Base-by-base conservation (phyloP, 1,284 basidiomycete genomes). In the Blastosporella zonata region DNA sequence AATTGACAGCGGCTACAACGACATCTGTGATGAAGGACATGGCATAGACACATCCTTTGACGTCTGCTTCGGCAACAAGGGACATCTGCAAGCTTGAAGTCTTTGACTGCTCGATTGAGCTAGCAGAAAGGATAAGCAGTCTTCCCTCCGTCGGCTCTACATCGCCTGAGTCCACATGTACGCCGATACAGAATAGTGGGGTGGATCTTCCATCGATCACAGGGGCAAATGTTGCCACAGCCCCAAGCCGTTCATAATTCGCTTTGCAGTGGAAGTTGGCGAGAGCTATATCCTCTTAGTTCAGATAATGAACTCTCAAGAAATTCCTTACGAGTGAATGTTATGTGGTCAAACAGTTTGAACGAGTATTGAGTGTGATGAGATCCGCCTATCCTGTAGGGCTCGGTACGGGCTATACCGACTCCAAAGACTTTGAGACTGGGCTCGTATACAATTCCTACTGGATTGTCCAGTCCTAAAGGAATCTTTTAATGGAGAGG, bases 1-100 rank as follows among this genome's bases (percentile, higher is more conserved):
- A 82, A 59, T 90, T 89, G 25, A 91, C 76, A 0, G 88, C 81
- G 1, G 82, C 89, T 1, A 82, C 76, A 23, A 93, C 66, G 52
- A 72, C 65, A 15, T 72, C 73, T 23, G 77, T 64, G 6, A 77
- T 59, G 22, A 61, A 54, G 1, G 72, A 68, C 22, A 90, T 53
- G 6, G 79, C 72, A 59, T 82, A 87, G 1, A 88, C 79, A 57
- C 81, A 83, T 9, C 87, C 87, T 15, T 65, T 59, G 12, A 81
- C 74, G 2, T 72, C 61, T 1, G 60, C 54, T 6, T 71, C 68
- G 0, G 75, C 63, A 2, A 73, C 55, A 15, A 75, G 57, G 12
- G 65, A 64, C 13, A 76, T 59, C 27, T 72, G 70, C n/a, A 68
- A 55, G 34, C 42, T 59, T 36, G 59, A 57, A 31, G 58, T 56